These are phyloP conservation scores for Fusarium oxysporum DNA, from an alignment of 2,329 filamentous ascomycete species.

Conservation along the genomic window DNA sequence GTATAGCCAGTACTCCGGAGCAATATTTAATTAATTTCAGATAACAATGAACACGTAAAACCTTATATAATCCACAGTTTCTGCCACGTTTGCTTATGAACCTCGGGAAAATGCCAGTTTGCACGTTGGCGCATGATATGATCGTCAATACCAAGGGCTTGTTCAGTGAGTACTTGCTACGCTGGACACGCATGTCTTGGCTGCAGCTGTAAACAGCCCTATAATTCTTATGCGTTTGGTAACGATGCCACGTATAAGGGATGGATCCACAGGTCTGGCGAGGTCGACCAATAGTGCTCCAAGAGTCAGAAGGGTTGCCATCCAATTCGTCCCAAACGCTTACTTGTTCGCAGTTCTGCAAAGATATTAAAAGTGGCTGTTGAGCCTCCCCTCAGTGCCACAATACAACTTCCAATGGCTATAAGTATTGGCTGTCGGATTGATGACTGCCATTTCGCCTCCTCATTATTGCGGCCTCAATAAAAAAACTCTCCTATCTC, in stretches of 20 bases:
- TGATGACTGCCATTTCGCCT: background rate
- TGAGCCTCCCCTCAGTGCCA: too few species aligned
- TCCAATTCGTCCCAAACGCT: too few species aligned
- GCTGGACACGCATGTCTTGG: background rate
- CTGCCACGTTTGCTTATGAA: rapidly evolving
- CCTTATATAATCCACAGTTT: background rate
- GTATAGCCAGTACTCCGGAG: rapidly evolving
- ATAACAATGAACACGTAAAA: rapidly evolving
- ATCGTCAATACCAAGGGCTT: rapidly evolving
- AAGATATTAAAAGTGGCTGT: rapidly evolving
- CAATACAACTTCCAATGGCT: rapidly evolving
- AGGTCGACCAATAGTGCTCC: rapidly evolving
- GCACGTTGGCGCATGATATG: rapidly evolving
- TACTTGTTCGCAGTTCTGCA: background rate
- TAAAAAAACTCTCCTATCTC: rapidly evolving
- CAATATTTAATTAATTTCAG: rapidly evolving
- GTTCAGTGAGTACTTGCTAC: background rate
- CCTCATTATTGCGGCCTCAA: rapidly evolving
- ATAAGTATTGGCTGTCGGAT: background rate
- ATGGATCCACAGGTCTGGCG: rapidly evolving
- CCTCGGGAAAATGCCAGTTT: background rate
- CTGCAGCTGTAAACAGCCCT: background rate
- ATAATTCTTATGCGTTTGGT: rapidly evolving
- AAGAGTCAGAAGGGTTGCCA: rapidly evolving
- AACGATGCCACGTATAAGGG: background rate